Evolutionary conservation across 441 rosid species (phyloP), one percentile per base, ranked within the genome.

Genomic region (Erysimum cheiri): DNA sequence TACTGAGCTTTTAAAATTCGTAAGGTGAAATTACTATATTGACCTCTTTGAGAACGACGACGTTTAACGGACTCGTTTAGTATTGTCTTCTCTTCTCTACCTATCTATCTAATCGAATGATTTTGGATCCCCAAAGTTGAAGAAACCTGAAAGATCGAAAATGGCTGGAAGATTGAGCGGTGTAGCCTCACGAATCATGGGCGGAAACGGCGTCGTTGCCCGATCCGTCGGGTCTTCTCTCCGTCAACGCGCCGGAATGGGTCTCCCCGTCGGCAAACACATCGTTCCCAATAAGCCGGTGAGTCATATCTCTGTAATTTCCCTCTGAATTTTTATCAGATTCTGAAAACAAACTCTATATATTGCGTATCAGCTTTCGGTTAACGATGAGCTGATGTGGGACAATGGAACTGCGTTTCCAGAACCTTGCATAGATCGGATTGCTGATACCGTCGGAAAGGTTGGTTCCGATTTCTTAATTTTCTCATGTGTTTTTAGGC

Each of bases 361-460:
- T 10, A 17, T 35, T 47, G 13, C 29, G 63, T 8, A 52, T 60
- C 76, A 94, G 98, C 79, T 94, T 52, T 75, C 86, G n/a, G 91
- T 85, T 22, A 94, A 92, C 35, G 99, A 92, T 28, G 99, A 94
- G 85, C 87, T 94, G 60, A 66, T 64, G 50, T 92, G 98, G 99
- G 99, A 94, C 80, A 94, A 92, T 65, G 99, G 99, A 39, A 88
- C 98, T 36, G 59, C 92, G 8, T 82, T 79, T 66, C 99, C 99
- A 15, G 98, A 94, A 50, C 99, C 99, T 35, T 90, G 97, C 55
- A 81, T 94, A 5, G 99, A 94, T 85, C 95, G 98, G 29, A 94
- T 94, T 53, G 98, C 98, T 24, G 97, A 94, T 69, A 94, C 96
- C 2, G 88, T 94, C 48, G 98, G 98, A 60, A 90, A 94, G 97